Evolutionary conservation across 352 stramenopile genomes (phyloP), one percentile per base, ranked within the genome.

Genomic region (Elongisporangium prolatum): DNA sequence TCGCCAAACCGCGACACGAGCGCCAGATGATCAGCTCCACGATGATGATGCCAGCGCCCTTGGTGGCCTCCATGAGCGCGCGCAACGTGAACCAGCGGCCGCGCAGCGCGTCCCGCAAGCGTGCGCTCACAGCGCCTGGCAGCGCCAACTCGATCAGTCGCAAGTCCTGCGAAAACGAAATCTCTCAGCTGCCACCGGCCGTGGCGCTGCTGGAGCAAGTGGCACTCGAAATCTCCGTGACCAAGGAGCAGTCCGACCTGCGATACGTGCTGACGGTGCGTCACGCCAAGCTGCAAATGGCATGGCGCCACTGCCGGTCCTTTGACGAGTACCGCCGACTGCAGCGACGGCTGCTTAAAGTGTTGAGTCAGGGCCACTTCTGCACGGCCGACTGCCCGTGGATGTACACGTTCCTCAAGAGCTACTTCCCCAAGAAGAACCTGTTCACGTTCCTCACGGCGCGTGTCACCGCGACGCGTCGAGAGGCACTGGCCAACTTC

Each of bases 251-350:
- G 50, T 59, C 70, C 3, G 78, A 88, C 58, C 69, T 86, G 55
- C 70, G 74, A 10, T 91, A 89, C 67, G 68, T 85, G 49, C 64
- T 91, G 63, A 75, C 61, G 17, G 79, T 88, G 50, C 68, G 51
- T 4, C 68, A 87, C 21, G 22, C 48, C 2, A 55, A 55, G 48
- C 62, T 75, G 22, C 59, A 61, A 22, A 57, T 63, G 16, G 66
- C 63, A 28, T 91, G 82, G 82, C 69, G 61, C 2, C 76, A 79
- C 44, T 59, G 64, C 16, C 64, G 76, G n/a, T 75, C 66, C 22
- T 92, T 90, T 37, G 83, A 92, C 55, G 83, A 92, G 53, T 92
- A 88, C 71, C 77, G 78, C 20, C 71, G 70, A 22, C 66, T 92
- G 37, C 83, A 89, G 71, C 74, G 89, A 17, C 72, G 77, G 11